phyloP scores from a whole-genome alignment of 148 eudicot species.

The Camellia japonica region DNA sequence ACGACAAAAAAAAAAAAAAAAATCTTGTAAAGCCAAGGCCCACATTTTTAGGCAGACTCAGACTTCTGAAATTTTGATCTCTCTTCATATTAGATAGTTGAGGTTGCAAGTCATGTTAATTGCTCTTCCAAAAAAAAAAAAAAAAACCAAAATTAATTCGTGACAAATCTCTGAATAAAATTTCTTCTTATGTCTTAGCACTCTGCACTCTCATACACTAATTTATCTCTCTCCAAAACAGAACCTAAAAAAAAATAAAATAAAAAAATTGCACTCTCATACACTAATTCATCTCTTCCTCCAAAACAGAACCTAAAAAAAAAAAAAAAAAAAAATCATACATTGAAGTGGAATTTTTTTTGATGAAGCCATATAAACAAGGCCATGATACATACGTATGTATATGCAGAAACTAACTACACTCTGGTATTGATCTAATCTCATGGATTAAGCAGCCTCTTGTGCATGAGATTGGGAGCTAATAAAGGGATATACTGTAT shows the following conservation, averaged over 20 bases:
- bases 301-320: neutral
- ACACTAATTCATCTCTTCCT: neutral
- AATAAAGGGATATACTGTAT: conserved; percentile 25
- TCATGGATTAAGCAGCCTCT: conserved; percentile 9
- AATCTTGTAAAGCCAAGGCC: no score
- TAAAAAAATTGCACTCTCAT: neutral
- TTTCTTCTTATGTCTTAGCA: neutral
- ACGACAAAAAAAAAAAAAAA: no score
- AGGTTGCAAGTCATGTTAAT: no score
- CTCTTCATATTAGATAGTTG: no score
- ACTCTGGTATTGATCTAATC: neutral
- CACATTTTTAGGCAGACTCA: no score
- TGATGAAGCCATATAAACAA: conserved; percentile 4
- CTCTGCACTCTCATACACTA: neutral
- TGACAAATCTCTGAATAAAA: neutral
- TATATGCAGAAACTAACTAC: neutral
- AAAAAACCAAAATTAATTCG: neutral
- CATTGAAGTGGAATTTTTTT: neutral
- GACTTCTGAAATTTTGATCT: no score
- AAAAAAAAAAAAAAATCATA: neutral
- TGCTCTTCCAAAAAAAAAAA: no score
- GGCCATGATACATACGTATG: neutral
- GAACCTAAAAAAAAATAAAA: neutral
- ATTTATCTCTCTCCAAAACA: neutral
- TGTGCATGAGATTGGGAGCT: conserved; percentile 19